Evolutionary conservation across 2,329 filamentous ascomycete species (phyloP), one percentile per base, ranked within the genome.

Genomic region (Cladosporium sphaerospermum): DNA sequence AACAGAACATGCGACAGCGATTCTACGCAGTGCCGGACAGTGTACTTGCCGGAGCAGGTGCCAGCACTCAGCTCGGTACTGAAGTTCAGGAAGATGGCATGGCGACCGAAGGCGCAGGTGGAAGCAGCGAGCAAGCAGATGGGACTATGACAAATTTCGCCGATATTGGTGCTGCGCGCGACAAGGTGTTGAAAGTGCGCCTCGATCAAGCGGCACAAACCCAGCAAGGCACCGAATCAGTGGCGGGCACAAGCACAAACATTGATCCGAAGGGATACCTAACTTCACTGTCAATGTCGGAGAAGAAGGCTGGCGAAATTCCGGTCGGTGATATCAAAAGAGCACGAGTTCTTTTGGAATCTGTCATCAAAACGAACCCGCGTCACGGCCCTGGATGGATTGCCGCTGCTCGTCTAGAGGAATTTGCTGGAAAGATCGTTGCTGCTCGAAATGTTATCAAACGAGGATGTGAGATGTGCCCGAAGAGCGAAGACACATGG

Each of bases 11-110:
- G 61, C 83, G 85, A 93, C 65, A 72, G 67, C 77, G 89, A 45
- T 96, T 96, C 72, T 99, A 99, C 69, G 93, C 92, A 3, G 93
- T 99, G 0, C 95, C 93, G 0, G 93, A 99, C 71, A 96, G 89
- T 65, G 93, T 99, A 6, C 78, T 99, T 52, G 89, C 92, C 1
- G 88, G 89, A 7, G 92, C 91, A 13, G 79, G 88, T 62, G 88
- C 89, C 61, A 80, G 87, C 2, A 80, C 82, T 3, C 88, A 96
- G 66, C 81, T 97, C 59, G 87, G 90, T 45, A 93, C 90, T 1
- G 95, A 89, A 0, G 84, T 99, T n/a, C 79, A 84, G 42, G 89
- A 95, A 36, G 91, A 96, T 56, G 86, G 62, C 34, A 63, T 64
- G 60, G 62, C 63, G n/a, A 65, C 62, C 1, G 64, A 83, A 1